Conservation (phyloP, 768 basidiomycete species). For the Xerocomellus amylosporus region DNA sequence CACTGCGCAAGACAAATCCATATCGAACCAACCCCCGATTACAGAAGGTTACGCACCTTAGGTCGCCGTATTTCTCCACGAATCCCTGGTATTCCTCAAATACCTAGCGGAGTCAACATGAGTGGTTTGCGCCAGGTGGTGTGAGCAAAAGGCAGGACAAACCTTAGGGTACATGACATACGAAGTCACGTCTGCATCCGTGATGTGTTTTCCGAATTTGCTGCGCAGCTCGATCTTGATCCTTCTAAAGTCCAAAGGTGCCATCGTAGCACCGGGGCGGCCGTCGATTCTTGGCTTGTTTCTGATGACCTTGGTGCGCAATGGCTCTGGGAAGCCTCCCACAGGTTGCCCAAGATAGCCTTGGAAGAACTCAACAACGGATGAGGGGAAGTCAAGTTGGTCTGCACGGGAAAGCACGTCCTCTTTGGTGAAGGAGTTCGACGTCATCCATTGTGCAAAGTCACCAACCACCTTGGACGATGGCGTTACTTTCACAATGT, state of each 20-base stretch:
- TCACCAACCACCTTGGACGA: constrained; percentile 99
- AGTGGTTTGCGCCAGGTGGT: constrained; percentile 5
- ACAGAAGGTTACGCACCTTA: constrained; percentile 56
- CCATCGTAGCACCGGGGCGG: constrained; percentile 86
- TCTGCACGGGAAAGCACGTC: constrained; percentile 86
- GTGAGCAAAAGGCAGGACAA: constrained; percentile 13
- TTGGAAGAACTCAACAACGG: constrained; percentile 98
- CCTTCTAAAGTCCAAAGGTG: constrained; percentile 91
- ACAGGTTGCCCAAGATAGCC: constrained; percentile 97
- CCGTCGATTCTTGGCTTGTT: constrained; percentile 92
- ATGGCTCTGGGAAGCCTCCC: constrained; percentile 97
- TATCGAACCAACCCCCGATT: constrained; percentile 4
- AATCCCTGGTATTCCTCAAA: constrained; percentile 97
- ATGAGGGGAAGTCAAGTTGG: constrained; percentile 94
- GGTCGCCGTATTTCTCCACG: constrained; percentile 92
- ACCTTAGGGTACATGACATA: constrained; percentile 99
- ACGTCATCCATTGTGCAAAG: constrained; percentile 99
- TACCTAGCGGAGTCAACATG: constrained; percentile 49
- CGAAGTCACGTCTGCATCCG: constrained; percentile 88
- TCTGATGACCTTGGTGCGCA: constrained; percentile 88
- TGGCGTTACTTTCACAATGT: constrained; percentile 98
- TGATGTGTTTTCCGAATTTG: constrained; percentile 95
- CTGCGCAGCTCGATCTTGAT: constrained; percentile 89
- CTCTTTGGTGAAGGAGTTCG: constrained; percentile 83
- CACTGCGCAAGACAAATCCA: constrained; percentile 45